A percentile compares a stretch with the other conserved stretches of the same genome.
phyloP scores from a whole-genome alignment of 2,329 filamentous ascomycete genomes.

The Trichophyton verrucosum region DNA sequence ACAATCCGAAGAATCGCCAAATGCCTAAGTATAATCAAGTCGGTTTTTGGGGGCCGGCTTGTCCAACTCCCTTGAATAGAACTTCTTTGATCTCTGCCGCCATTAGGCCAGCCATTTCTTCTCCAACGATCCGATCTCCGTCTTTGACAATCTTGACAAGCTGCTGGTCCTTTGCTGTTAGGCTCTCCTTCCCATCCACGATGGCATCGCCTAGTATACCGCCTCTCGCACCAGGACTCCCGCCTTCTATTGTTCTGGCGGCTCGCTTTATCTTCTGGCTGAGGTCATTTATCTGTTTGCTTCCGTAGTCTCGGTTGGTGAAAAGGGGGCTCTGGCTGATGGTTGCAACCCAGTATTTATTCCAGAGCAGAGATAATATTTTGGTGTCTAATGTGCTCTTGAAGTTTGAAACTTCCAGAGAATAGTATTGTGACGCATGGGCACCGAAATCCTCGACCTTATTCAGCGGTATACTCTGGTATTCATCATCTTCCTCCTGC shows the following conservation, averaged over 20 bases:
- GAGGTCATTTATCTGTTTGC: conserved; percentile 82
- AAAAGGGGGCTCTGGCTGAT: conserved; percentile 81
- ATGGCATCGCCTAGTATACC: conserved; percentile 14
- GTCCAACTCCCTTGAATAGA: conserved; percentile 34
- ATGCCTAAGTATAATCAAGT: neutral
- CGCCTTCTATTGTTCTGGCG: conserved; percentile 31
- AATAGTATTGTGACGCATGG: conserved; percentile 81
- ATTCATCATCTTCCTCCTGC: conserved; percentile 31
- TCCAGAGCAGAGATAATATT: conserved; percentile 82
- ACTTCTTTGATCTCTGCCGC: conserved; percentile 41
- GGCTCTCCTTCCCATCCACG: conserved; percentile 1
- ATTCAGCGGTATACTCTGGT: conserved; percentile 63
- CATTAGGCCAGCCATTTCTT: conserved; percentile 38
- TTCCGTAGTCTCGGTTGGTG: conserved; percentile 84
- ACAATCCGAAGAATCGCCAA: neutral
- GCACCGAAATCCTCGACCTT: conserved; percentile 96
- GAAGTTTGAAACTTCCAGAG: conserved; percentile 82
- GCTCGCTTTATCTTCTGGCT: conserved; percentile 67
- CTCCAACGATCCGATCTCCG: conserved; percentile 45
- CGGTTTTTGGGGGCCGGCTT: neutral
- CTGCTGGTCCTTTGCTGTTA: conserved; percentile 31
- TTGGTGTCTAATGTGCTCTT: conserved; percentile 84
- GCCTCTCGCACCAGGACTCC: conserved; percentile 8
- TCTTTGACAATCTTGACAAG: conserved; percentile 44
- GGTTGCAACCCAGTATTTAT: conserved; percentile 84